Evolutionary conservation across 2,329 filamentous ascomycete species (phyloP), one percentile per base, ranked within the genome.

Genomic region (Hypoxylon sp.): DNA sequence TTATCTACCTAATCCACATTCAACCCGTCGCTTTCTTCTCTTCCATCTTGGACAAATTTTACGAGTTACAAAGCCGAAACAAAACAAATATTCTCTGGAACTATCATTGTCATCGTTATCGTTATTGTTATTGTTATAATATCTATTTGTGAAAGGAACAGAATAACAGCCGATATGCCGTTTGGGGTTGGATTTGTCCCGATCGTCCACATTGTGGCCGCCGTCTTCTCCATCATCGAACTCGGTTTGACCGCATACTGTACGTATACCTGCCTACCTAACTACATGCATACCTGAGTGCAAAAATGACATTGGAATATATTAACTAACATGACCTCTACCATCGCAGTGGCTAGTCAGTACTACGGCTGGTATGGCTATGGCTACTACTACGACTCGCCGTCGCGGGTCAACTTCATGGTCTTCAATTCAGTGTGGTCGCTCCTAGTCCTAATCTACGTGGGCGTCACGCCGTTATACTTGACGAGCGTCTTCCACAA

Each of bases 391-490:
- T 32, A 28, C 32, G 43, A 49, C 58, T 80, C 83, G 1, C 89
- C 91, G 6, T 83, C 86, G 10, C 81, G 85, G 36, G 82, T 92
- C 77, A 89, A 90, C 80, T 97, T 96, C 82, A 86, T 95, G 80
- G 84, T 97, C 80, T 97, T 97, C 86, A 86, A 85, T 77, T 83
- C 89, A 43, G 83, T 94, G 72, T 97, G 93, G 92, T 91, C 93
- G 1, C 78, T 93, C 51, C 84, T 96, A 69, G 81, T 90, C 3
- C 84, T 95, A 34, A 79, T 86, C 60, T 95, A 94, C 79, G 85
- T 97, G 66, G 84, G 89, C 73, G 68, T 94, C 53, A 83, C 89
- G 2, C 92, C 92, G 0, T 81, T 87, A 46, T 90, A 89, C 79
- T 82, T 89, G 73, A 83, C 86, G 2, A 82, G 82, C 23, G 74